Evolutionary conservation across 495 filamentous ascomycete species (phyloP).

Genomic region (Penicillium robsamsonii): DNA sequence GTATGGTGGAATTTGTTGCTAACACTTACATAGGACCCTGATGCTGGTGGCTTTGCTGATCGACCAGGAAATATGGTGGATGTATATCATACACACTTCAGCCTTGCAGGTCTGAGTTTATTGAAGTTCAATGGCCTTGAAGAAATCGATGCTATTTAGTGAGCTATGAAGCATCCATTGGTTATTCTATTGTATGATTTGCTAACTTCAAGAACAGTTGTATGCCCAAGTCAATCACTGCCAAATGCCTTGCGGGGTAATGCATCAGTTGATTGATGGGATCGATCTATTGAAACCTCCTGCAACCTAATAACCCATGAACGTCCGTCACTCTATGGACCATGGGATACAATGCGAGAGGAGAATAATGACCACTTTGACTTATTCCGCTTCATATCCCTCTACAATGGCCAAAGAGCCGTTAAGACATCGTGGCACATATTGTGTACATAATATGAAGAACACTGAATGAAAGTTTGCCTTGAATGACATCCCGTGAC

Average conservation of each 20-base stretch:
- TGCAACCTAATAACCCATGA: slow-evolving; percentile 72
- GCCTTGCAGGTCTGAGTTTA: slow-evolving; percentile 82
- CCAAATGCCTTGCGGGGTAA: slow-evolving; percentile 47
- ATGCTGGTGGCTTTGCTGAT: slow-evolving; percentile 84
- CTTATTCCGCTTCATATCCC: slow-evolving; percentile 52
- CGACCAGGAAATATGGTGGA: slow-evolving; percentile 92
- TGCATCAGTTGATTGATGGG: background rate
- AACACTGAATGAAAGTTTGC: background rate
- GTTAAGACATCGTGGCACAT: slow-evolving; percentile 48
- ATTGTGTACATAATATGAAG: slow-evolving; percentile 2
- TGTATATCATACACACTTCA: slow-evolving; percentile 94
- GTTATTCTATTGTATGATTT: background rate
- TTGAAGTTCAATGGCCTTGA: slow-evolving; percentile 70
- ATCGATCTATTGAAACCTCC: slow-evolving; percentile 42
- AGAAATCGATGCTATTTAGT: slow-evolving; percentile 88
- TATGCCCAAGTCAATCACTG: slow-evolving; percentile 68
- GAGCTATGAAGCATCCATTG: slow-evolving; percentile 32
- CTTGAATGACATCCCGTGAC: slow-evolving; percentile 7
- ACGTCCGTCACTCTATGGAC: slow-evolving; percentile 42
- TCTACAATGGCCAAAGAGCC: slow-evolving; percentile 39
- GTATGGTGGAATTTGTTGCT: slow-evolving; percentile 12
- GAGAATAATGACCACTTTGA: slow-evolving; percentile 51
- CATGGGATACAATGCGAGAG: slow-evolving; percentile 75
- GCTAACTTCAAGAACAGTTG: slow-evolving; percentile 47
- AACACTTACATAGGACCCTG: slow-evolving; percentile 59